Conservation (phyloP, 2,329 filamentous ascomycete species). For the Leptographium flavum region DNA sequence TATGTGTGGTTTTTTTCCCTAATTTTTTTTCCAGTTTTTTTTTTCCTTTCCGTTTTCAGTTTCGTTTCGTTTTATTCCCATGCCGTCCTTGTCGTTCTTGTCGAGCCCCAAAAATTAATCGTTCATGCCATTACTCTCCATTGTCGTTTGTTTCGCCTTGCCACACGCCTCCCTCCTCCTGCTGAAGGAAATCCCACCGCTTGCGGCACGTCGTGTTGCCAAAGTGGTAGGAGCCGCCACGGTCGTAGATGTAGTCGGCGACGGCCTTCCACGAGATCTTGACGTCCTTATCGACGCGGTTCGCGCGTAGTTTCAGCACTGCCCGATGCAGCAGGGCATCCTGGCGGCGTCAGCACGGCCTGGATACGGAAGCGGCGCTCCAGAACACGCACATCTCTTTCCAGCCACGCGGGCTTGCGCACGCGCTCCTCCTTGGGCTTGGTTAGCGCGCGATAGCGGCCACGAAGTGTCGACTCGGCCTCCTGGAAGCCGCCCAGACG, state of each 20-base stretch:
- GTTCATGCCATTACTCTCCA: not conserved
- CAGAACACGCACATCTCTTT: conserved; percentile 42
- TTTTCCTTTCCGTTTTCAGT: not conserved
- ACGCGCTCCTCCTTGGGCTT: conserved; percentile 48
- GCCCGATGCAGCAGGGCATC: conserved; percentile 29
- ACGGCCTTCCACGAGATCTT: conserved; percentile 44
- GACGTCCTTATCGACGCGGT: conserved; percentile 15
- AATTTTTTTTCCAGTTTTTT: not conserved
- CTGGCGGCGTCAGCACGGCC: conserved; percentile 16
- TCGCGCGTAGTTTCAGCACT: conserved; percentile 20
- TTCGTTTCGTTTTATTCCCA: not conserved
- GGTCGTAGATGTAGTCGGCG: conserved; percentile 33
- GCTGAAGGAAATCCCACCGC: conserved; percentile 36
- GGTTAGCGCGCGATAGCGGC: conserved; percentile 50
- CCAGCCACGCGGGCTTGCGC: conserved; percentile 50
- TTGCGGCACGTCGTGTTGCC: conserved; percentile 44
- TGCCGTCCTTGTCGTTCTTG: not conserved
- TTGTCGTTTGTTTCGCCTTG: not conserved
- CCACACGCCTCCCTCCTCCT: not conserved
- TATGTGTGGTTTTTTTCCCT: not conserved
- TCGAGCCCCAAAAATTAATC: not conserved
- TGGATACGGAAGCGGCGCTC: not conserved
- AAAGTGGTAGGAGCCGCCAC: conserved; percentile 44
- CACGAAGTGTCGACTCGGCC: conserved; percentile 59
- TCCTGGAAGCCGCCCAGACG: conserved; percentile 39